Evolutionary conservation across 768 basidiomycete species (phyloP), one percentile per base, ranked within the genome.

Genomic region (Pisolithus orientalis): DNA sequence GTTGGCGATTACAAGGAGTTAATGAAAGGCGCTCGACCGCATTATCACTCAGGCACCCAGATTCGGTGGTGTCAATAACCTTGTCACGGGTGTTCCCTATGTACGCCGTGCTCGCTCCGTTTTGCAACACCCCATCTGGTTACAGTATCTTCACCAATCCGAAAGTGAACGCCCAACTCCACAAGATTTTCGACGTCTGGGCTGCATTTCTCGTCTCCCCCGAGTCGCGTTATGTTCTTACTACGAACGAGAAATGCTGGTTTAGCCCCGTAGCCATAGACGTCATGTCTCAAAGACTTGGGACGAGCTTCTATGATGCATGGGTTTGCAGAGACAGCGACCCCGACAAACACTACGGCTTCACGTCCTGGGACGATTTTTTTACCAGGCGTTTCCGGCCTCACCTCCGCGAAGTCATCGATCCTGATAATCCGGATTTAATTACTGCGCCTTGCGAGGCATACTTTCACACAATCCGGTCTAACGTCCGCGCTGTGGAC

Each of bases 381-480:
- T 21, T 21, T 21, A 21, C 21, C 21, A 21, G 21, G 21, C 21
- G 21, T 21, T 21, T 21, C 21, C 21, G 21, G 21, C 21, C 21
- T 21, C 21, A 21, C 21, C 59, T 68, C 9, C 76, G 80, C 38
- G 72, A 75, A 5, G 52, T 78, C 46, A 51, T 57, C 5, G 34
- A 46, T 17, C 53, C 57, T 9, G 54, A 68, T 45, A 40, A 62
- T 43, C 45, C 46, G 24, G 44, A 79, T 24, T 43, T 79, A 50
- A 65, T 83, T 55, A 68, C 61, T 54, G 75, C 69, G 59, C 71
- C 75, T 9, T 83, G 80, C 69, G 82, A 83, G 60, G 78, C 76
- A 24, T 68, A 60, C 6, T 59, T 77, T 9, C 76, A 77, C 62
- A 66, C 69, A 49, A 47, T 47, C 31, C 17, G 9, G 69, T 24